A percentile compares a stretch with the other conserved stretches of the same genome.
phyloP scores from a whole-genome alignment of 805 yeast genomes.

The Pichia thaimueangensis region DNA sequence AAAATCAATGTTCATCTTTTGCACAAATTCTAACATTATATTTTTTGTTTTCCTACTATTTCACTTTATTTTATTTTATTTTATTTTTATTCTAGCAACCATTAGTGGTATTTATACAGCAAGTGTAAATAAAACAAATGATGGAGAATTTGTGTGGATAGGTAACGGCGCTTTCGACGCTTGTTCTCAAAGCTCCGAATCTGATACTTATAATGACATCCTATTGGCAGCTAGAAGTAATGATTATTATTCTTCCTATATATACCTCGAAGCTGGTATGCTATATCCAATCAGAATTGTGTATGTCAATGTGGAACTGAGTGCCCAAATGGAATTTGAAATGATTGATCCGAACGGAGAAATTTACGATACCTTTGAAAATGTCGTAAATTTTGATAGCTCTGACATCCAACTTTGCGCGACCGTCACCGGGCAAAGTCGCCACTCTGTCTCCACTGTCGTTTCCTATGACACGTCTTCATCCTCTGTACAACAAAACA shows the following conservation, averaged over 20 bases:
- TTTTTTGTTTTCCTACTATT: no score
- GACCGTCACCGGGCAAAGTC: not conserved
- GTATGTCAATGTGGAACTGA: constrained; percentile 1
- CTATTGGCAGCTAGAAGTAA: constrained; percentile 3
- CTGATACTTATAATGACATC: not conserved
- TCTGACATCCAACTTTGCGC: not conserved
- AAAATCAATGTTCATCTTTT: no score
- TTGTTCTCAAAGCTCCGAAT: constrained; percentile 16
- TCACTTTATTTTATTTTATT: no score
- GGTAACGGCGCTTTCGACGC: constrained; percentile 31
- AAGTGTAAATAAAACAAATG: constrained; percentile 20
- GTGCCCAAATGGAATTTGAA: constrained; percentile 9
- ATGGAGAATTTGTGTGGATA: constrained; percentile 25
- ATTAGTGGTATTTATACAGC: constrained; percentile 25
- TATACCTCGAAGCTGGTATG: constrained; percentile 11
- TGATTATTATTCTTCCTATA: constrained; percentile 4
- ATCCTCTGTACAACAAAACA: no score
- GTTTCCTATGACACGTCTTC: no score
- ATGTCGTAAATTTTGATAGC: constrained; percentile 4
- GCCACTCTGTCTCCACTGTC: constrained; percentile 2
- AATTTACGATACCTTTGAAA: not conserved
- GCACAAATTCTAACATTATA: no score
- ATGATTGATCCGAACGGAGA: constrained; percentile 10
- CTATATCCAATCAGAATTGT: constrained; percentile 17
- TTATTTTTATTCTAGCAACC: constrained; percentile 16